These are phyloP conservation scores for Aureobasidium mangrovei DNA, from an alignment of 2,329 filamentous ascomycete species.

Conservation along the genomic window DNA sequence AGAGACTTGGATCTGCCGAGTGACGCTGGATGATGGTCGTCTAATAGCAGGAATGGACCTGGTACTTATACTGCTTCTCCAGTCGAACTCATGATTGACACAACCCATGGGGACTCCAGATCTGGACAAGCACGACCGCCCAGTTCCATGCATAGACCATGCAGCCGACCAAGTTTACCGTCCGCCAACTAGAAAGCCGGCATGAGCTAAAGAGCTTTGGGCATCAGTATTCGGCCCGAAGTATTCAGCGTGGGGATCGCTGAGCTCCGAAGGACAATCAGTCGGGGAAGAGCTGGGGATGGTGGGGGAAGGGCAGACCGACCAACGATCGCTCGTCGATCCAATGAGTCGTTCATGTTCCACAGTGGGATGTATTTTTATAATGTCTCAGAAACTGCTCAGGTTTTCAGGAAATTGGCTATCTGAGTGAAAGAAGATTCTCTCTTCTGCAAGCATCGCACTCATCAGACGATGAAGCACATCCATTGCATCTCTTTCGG, in stretches of 20 bases:
- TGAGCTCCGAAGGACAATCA: slow-evolving; percentile 4
- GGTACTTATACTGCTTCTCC: slow-evolving; percentile 10
- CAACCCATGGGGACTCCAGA: slow-evolving; percentile 14
- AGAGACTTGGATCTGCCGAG: slow-evolving; percentile 13
- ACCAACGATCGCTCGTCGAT: slow-evolving; percentile 5
- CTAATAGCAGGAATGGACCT: not conserved
- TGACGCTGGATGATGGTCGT: slow-evolving; percentile 8
- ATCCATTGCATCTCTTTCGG: no score
- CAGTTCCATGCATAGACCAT: slow-evolving; percentile 8
- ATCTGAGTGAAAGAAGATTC: no score
- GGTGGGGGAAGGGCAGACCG: slow-evolving; percentile 4
- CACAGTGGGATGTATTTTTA: not conserved
- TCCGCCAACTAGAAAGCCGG: not conserved
- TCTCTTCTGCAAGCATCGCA: no score
- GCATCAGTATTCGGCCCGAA: slow-evolving; percentile 3
- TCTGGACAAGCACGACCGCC: slow-evolving; percentile 9
- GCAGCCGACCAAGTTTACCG: slow-evolving; percentile 7
- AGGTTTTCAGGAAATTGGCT: no score
- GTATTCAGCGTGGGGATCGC: not conserved
- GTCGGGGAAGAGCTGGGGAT: slow-evolving; percentile 8
- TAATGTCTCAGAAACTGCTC: no score
- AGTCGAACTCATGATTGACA: not conserved
- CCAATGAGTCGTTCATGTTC: slow-evolving; percentile 4
- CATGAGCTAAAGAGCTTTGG: not conserved
- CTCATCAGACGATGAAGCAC: no score